Evolutionary conservation across 495 filamentous ascomycete genomes (phyloP).

Genomic region (Xylaria cubensis): DNA sequence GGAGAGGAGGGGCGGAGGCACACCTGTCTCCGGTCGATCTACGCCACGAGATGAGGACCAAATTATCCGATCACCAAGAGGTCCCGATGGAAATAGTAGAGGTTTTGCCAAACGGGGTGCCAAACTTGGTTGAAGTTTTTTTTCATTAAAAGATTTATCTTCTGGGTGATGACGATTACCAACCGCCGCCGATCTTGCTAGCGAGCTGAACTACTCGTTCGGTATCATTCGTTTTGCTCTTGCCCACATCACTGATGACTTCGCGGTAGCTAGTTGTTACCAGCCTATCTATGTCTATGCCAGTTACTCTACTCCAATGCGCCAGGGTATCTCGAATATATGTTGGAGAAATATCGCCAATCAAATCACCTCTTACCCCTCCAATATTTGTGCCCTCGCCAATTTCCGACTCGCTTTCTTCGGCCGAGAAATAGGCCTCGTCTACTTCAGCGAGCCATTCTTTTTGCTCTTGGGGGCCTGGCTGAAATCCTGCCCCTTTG

Average conservation of each 20-base stretch:
- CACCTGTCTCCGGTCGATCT: conserved; percentile 50
- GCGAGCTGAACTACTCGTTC: conserved; percentile 87
- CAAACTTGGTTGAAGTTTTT: conserved; percentile 44
- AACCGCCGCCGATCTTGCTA: conserved; percentile 91
- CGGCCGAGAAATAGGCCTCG: conserved; percentile 90
- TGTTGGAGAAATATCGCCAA: conserved; percentile 64
- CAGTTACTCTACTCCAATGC: conserved; percentile 76
- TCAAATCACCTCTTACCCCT: conserved; percentile 43
- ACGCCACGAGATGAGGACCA: conserved; percentile 56
- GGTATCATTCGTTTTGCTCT: conserved; percentile 70
- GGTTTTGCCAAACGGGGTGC: conserved; percentile 56
- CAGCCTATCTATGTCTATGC: conserved; percentile 73
- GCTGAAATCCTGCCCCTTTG: conserved; percentile 55
- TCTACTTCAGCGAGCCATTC: conserved; percentile 87
- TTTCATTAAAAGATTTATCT: conserved; percentile 26
- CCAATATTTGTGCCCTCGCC: conserved; percentile 31
- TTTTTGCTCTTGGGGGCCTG: conserved; percentile 76
- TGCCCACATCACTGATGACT: conserved; percentile 95
- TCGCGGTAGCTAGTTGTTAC: conserved; percentile 85
- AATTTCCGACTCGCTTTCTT: conserved; percentile 59
- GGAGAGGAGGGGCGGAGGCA: conserved; percentile 53
- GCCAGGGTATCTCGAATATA: conserved; percentile 65
- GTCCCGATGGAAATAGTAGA: conserved; percentile 76
- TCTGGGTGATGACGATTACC: conserved; percentile 59
- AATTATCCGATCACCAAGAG: conserved; percentile 69